Evolutionary conservation across 164 flowering plant genomes (phyloP).

Genomic region (Vitis rotundifolia): DNA sequence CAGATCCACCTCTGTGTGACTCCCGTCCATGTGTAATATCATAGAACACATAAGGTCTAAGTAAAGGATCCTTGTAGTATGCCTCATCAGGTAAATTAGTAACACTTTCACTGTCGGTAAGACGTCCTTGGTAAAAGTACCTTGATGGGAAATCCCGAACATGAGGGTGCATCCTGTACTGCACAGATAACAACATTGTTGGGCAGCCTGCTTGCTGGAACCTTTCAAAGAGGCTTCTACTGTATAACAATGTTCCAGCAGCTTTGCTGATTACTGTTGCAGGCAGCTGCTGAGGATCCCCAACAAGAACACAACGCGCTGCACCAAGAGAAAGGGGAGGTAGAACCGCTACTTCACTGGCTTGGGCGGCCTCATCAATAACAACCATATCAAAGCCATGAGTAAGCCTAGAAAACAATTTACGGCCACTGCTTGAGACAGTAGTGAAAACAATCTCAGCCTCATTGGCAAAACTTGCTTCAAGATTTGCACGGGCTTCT

Average conservation of each 20-base stretch:
- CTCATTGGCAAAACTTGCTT: constrained; percentile 98
- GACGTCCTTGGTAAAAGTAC: constrained; percentile 94
- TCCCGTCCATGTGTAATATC: constrained; percentile 92
- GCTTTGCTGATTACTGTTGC: constrained; percentile 98
- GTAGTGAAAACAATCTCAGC: constrained; percentile 98
- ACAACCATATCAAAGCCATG: constrained; percentile 99
- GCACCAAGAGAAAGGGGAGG: constrained; percentile 96
- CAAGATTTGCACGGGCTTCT: constrained; percentile 89
- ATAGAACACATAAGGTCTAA: constrained; percentile 82
- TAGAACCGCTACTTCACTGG: constrained; percentile 89
- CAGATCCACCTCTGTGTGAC: constrained; percentile 91
- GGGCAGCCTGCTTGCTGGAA: constrained; percentile 98
- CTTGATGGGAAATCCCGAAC: constrained; percentile 97
- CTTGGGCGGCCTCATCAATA: constrained; percentile 98
- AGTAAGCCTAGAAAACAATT: constrained; percentile 82
- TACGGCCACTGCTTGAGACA: constrained; percentile 94
- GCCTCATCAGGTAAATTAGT: constrained; percentile 69
- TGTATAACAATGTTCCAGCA: constrained; percentile 87
- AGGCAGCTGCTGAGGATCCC: constrained; percentile 99
- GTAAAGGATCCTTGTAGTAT: constrained; percentile 72
- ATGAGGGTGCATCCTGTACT: constrained; percentile 96
- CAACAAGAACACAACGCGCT: constrained; percentile 96
- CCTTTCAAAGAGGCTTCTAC: constrained; percentile 94
- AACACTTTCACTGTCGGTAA: constrained; percentile 87
- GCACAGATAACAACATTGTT: constrained; percentile 88